Evolutionary conservation across 768 basidiomycete species (phyloP).

Genomic region (Lactifluus hygrophoroides): DNA sequence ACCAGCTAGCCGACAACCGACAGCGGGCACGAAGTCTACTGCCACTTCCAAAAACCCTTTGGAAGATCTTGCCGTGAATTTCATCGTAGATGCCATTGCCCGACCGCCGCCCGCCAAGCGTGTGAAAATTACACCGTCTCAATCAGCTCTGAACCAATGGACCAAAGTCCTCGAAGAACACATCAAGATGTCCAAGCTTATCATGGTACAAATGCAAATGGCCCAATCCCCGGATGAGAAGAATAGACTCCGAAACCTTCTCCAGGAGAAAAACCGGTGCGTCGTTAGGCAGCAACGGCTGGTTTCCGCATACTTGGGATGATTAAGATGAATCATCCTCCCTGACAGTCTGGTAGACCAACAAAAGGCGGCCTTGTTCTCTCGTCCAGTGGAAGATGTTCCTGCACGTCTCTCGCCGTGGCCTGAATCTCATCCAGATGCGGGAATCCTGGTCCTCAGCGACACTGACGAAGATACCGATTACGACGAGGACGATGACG

Average conservation of each 20-base stretch:
- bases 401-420: conserved; percentile 24
- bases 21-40: conserved; percentile 22
- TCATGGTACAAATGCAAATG: conserved; percentile 38
- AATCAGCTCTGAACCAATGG: conserved; percentile 32
- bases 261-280: conserved; percentile 47
- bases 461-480: conserved; percentile 34
- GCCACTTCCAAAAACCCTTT: not conserved
- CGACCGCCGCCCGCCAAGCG: conserved; percentile 19
- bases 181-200: conserved; percentile 39
- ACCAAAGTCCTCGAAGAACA: conserved; percentile 39
- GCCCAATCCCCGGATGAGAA: conserved; percentile 41
- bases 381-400: not conserved
- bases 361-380: conserved; percentile 17
- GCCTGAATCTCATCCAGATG: conserved; percentile 35
- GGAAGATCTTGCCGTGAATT: conserved; percentile 9
- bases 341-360: conserved; percentile 31
- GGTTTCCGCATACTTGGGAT: not conserved
- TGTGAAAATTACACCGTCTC: conserved; percentile 11
- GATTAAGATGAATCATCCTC: not conserved
- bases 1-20: conserved; percentile 29
- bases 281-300: conserved; percentile 24
- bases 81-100: conserved; percentile 11
- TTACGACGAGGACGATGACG: conserved; percentile 25
- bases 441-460: conserved; percentile 40
- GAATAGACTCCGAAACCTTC: conserved; percentile 34